Percentiles rank a stretch among this genome's conserved stretches.
Evolutionary conservation across 2,329 filamentous ascomycete species (phyloP).

Genomic region (Byssochlamys sp.): DNA sequence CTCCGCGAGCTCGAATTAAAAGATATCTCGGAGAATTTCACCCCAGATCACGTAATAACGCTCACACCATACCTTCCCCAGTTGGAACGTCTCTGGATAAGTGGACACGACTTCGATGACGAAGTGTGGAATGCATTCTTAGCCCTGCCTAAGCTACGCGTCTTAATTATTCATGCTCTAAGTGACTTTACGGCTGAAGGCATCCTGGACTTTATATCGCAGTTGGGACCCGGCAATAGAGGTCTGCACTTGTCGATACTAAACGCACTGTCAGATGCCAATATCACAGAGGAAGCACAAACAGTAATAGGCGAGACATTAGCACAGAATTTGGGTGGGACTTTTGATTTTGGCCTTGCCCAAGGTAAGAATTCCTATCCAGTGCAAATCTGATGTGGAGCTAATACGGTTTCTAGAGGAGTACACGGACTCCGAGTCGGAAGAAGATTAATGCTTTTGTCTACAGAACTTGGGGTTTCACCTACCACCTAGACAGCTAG

Average conservation of each 20-base stretch:
- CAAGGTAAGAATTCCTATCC: conserved; percentile 8
- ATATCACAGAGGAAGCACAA: conserved; percentile 18
- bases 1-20: conserved; percentile 24
- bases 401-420: conserved; percentile 13
- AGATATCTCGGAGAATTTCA: conserved; percentile 25
- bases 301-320: conserved; percentile 19
- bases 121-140: conserved; percentile 16
- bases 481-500: conserved; percentile 1
- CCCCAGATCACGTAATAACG: conserved; percentile 18
- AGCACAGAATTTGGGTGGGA: conserved; percentile 11
- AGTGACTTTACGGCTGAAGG: conserved; percentile 23
- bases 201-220: conserved; percentile 22
- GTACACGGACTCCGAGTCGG: conserved; percentile 12
- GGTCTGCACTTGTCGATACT: conserved; percentile 23
- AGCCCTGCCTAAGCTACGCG: conserved; percentile 18
- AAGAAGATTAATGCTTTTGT: not conserved
- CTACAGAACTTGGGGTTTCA: not conserved
- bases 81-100: conserved; percentile 25
- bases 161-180: conserved; percentile 21
- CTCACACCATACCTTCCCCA: conserved; percentile 19
- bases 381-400: not conserved
- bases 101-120: conserved; percentile 21
- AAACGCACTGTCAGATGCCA: conserved; percentile 13
- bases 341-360: conserved; percentile 16
- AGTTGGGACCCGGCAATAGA: conserved; percentile 18